These are phyloP conservation scores for Vaccinium vitisidaea DNA, from an alignment of 148 eudicot species.

Conservation along the genomic window DNA sequence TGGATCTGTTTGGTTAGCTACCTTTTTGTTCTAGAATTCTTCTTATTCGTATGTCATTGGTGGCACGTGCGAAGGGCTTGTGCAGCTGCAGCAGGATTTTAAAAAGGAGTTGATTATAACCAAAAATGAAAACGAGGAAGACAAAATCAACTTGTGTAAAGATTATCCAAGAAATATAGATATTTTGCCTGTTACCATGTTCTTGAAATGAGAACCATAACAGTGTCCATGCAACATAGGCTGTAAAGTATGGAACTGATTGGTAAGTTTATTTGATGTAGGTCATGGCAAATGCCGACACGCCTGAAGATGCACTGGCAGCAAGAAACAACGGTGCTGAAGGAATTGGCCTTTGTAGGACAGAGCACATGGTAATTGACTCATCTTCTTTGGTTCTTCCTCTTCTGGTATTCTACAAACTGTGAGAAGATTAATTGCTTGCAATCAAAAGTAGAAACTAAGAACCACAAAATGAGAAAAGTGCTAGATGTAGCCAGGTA, in stretches of 20 bases:
- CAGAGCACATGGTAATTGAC: constrained; percentile 83
- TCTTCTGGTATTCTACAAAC: neutral
- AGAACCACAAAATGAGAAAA: neutral
- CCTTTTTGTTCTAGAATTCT: no score
- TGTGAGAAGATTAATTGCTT: neutral
- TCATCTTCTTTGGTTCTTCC: neutral
- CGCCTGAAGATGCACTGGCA: constrained; percentile 75
- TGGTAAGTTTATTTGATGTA: constrained; percentile 22
- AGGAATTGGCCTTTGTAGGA: constrained; percentile 95
- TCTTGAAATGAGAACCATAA: neutral
- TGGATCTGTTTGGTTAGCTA: no score
- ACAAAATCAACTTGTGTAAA: no score
- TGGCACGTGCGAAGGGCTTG: neutral
- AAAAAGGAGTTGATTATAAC: neutral
- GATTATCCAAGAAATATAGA: neutral
- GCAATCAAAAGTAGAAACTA: neutral
- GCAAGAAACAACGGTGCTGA: constrained; percentile 95
- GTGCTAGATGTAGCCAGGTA: neutral
- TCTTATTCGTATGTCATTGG: no score
- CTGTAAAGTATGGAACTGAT: neutral
- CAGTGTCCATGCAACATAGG: neutral
- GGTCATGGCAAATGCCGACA: constrained; percentile 99
- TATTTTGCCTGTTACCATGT: neutral
- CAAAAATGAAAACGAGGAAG: no score
- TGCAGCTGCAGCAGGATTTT: neutral